A percentile compares a stretch with the other conserved stretches of the same genome.
These are phyloP conservation scores for Polytrichum commune DNA, from an alignment of 225 moss, liverwort and hornwort genomes.

Conservation along the genomic window DNA sequence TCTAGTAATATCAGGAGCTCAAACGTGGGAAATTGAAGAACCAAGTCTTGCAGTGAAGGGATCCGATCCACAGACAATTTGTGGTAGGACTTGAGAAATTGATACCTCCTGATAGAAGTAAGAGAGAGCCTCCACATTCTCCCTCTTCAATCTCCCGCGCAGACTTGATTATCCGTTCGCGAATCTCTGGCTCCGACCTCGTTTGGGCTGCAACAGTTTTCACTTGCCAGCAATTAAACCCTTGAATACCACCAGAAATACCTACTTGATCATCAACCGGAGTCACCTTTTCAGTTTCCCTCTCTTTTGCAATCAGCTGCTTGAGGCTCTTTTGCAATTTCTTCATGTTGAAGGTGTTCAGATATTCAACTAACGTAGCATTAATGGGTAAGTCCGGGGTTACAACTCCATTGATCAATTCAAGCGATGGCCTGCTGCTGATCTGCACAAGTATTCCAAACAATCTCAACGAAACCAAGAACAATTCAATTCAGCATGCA, in stretches of 20 bases:
- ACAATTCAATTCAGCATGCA: background rate
- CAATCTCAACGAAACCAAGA: background rate
- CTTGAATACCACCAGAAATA: conserved; percentile 10
- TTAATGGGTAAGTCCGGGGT: conserved; percentile 46
- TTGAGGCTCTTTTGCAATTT: conserved; percentile 19
- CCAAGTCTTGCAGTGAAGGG: no score
- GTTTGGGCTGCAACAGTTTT: conserved; percentile 81
- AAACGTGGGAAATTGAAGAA: no score
- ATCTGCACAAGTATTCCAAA: conserved; percentile 16
- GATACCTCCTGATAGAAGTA: conserved; percentile 75
- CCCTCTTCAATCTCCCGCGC: conserved; percentile 41
- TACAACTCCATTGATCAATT: conserved; percentile 40
- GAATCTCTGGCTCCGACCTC: conserved; percentile 53
- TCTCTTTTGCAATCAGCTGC: conserved; percentile 5
- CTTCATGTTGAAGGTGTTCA: conserved; percentile 37
- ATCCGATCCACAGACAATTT: no score
- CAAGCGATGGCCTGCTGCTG: conserved; percentile 15
- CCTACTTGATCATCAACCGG: conserved; percentile 1
- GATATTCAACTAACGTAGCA: conserved; percentile 32
- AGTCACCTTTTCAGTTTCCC: conserved; percentile 7
- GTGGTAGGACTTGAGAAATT: background rate
- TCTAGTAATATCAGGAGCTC: no score
- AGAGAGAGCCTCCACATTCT: conserved; percentile 66
- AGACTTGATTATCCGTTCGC: conserved; percentile 42
- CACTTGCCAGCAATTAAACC: conserved; percentile 70